phyloP scores from a whole-genome alignment of 1,284 basidiomycete genomes.

The Cystobasidium sp. region DNA sequence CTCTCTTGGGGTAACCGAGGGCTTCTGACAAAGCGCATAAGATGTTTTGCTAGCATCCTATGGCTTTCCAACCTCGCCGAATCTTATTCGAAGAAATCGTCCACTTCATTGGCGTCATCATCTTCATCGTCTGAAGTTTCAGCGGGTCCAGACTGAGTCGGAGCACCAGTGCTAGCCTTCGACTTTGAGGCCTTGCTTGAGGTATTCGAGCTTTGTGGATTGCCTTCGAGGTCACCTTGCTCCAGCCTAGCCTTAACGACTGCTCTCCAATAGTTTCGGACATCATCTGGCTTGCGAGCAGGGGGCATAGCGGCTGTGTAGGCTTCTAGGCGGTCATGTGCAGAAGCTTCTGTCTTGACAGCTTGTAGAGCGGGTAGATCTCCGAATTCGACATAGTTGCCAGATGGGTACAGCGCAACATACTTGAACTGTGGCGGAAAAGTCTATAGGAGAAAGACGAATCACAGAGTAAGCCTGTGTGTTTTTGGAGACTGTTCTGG shows the following conservation, averaged over 20 bases:
- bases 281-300: conserved; percentile 35
- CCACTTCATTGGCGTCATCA: conserved; percentile 6
- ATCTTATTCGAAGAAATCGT: conserved; percentile 40
- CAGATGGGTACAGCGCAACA: conserved; percentile 31
- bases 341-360: not conserved
- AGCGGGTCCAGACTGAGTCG: not conserved
- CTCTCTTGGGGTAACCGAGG: not conserved
- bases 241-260: conserved; percentile 19
- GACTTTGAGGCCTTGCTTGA: not conserved
- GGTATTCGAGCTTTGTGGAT: conserved; percentile 13
- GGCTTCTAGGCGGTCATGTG: not conserved
- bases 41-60: not conserved
- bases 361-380: conserved; percentile 5
- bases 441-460: not conserved
- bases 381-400: conserved; percentile 20
- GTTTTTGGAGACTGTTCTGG: not conserved
- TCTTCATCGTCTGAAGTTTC: not conserved
- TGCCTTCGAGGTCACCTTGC: conserved; percentile 5
- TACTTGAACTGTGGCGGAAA: conserved; percentile 38
- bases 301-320: conserved; percentile 20
- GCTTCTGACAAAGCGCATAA: not conserved
- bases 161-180: not conserved
- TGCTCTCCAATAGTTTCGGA: conserved; percentile 39
- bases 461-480: not conserved
- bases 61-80: not conserved